phyloP scores from a whole-genome alignment of 1,284 basidiomycete species.

The Cutaneotrichosporon arboriforme region DNA sequence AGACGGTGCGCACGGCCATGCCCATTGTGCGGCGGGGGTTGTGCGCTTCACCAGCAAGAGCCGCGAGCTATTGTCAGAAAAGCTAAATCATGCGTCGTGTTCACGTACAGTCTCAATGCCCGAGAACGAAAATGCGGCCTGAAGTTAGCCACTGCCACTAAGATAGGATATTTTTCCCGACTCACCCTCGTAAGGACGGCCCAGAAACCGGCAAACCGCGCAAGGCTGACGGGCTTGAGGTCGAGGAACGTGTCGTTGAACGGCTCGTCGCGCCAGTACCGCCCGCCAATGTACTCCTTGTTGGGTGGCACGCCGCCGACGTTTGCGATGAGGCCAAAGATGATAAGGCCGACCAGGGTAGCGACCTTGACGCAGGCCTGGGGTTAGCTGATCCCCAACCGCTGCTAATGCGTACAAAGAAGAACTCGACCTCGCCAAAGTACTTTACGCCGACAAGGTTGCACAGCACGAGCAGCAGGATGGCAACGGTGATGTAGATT shows the following conservation, averaged over 20 bases:
- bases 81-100: too few species aligned
- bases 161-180: too few species aligned
- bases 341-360: constrained; percentile 52
- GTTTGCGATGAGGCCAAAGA: constrained; percentile 64
- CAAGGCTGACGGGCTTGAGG: constrained; percentile 12
- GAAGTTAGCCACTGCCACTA: constrained; percentile 2
- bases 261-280: constrained; percentile 59
- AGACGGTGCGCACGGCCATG: constrained; percentile 66
- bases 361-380: constrained; percentile 60
- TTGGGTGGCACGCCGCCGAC: constrained; percentile 63
- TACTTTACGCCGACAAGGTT: constrained; percentile 16
- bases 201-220: constrained; percentile 59
- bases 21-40: constrained; percentile 66
- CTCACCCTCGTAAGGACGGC: constrained; percentile 52
- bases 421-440: constrained; percentile 53
- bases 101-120: constrained; percentile 35
- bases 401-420: constrained; percentile 49
- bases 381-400: background rate
- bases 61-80: constrained; percentile 27
- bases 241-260: constrained; percentile 40
- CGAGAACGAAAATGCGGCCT: constrained; percentile 34
- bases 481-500: constrained; percentile 14
- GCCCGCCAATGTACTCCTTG: constrained; percentile 46
- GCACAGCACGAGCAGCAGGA: constrained; percentile 3
- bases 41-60: constrained; percentile 47